Base-by-base conservation (phyloP, 208 protist genomes). In the Wallacemonas rigidus region DNA sequence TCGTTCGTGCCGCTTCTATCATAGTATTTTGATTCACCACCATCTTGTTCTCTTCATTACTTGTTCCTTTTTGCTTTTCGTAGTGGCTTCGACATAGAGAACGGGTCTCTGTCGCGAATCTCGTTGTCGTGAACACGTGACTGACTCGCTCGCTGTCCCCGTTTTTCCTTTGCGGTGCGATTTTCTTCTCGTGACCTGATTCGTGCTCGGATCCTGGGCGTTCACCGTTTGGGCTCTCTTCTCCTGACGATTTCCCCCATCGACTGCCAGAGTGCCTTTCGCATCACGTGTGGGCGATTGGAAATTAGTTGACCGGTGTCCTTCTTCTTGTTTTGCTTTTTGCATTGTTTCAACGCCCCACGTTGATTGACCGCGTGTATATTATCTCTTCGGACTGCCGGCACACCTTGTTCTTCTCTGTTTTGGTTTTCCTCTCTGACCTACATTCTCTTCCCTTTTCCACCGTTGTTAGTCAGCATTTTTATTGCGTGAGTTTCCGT, bases 381-480 rank as follows among this genome's bases (percentile, higher is more conserved):
- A 50, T 50, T 50, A 50, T 6, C 45, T 12, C 6, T 50, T 50
- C 12, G 45, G 12, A 50, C 45, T 50, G 45, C 45, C 8, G 26
- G 53, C 6, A 36, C 26, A 36, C 26, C 53, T n/a, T 35, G 5
- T 17, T 57, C 17, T 0, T 57, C 26, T 57, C 5, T 17, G 14
- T 57, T 57, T 57, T 17, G 11, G 6, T 5, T 57, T 57, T 57
- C 26, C 3, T 69, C 41, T 69, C 44, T 44, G 39, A n/a, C 6
- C 39, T 61, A 4, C 67, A 47, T 67, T 39, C 39, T 44, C 1
- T 5, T 39, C 40, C 55, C 39, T 70, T 70, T 70, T 75, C 64
- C 26, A 26, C 26, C 26, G 26, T 26, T 26, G 26, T 26, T 26
- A 26, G 26, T 26, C 26, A 26, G 26, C 26, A 26, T 26, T 26